Base-by-base conservation (phyloP, 2,329 filamentous ascomycete species). In the Metarhizium anisopliae region DNA sequence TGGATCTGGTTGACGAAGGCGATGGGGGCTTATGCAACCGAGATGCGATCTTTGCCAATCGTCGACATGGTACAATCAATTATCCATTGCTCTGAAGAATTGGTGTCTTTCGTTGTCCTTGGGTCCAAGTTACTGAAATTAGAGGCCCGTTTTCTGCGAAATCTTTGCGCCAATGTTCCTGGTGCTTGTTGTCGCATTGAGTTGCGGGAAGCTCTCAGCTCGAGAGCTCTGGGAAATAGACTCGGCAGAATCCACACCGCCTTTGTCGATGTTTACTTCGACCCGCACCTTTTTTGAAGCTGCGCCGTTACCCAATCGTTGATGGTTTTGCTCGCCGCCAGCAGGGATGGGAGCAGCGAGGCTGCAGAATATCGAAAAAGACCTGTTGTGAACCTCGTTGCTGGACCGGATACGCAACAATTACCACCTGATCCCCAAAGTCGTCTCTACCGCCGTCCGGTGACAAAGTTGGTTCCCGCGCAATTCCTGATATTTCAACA, bases 181-280 rank as follows among this genome's bases (percentile, higher is more conserved):
- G 47, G 50, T 42, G 35, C 50, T 35, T 50, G 50, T 43, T 49
- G 30, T 49, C 20, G 6, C 45, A 49, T 49, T 49, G 18, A 49
- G 45, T 30, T 49, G 45, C 45, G 45, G 30, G 43, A 18, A 16
- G 43, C 30, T 50, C 35, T n/a, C 38, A 45, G 35, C 54, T 57
- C 14, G 18, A n/a, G 30, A 51, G 49, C 55, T 53, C 49, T 51
- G 53, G 38, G 51, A 47, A 58, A 56, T 56, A 57, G 56, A 51
- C 47, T 59, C 53, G 70, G 70, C 70, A 72, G 66, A 70, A 70
- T 60, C 47, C 59, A 64, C 67, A 70, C 68, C 68, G 68, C 68
- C 65, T 58, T 53, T 52, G 38, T 58, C 45, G 47, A 61, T 66
- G 63, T 64, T 63, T 64, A 65, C 59, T 55, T 59, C 58, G 62